Conservation (phyloP, 1,139 yeast species). For the Ashbya aceris region DNA sequence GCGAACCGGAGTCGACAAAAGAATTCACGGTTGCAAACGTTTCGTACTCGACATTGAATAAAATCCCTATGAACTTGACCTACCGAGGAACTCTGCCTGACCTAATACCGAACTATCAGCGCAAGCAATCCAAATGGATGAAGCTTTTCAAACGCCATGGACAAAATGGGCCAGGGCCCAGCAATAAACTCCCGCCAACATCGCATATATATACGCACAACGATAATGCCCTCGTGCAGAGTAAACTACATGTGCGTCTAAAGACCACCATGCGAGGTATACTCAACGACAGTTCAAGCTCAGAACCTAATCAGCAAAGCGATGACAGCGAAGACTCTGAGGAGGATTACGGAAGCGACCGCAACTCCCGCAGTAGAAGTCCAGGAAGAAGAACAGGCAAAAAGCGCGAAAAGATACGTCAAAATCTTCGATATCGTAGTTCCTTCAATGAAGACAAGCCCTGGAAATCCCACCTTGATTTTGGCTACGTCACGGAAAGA, state of each 20-base stretch:
- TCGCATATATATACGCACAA: conserved; percentile 6
- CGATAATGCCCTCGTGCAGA: conserved; percentile 15
- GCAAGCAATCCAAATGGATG: conserved; percentile 8
- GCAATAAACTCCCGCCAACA: neutral
- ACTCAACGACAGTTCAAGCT: conserved; percentile 2
- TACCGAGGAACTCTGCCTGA: conserved; percentile 23
- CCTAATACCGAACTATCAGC: conserved; percentile 20
- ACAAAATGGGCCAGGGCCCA: neutral
- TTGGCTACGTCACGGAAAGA: conserved; percentile 49
- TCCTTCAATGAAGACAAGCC: conserved; percentile 83
- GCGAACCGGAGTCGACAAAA: conserved; percentile 2
- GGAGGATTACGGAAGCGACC: conserved; percentile 4
- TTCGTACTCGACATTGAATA: conserved; percentile 12
- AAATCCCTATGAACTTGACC: conserved; percentile 12
- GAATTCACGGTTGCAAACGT: conserved; percentile 5
- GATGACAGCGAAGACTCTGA: conserved; percentile 7
- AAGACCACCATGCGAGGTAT: conserved; percentile 19
- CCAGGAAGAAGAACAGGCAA: conserved; percentile 4
- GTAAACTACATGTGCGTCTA: conserved; percentile 13
- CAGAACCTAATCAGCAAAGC: conserved; percentile 3
- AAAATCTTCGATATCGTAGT: conserved; percentile 2
- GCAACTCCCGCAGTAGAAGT: neutral
- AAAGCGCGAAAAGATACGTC: conserved; percentile 6
- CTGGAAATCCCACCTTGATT: conserved; percentile 79
- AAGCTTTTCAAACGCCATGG: conserved; percentile 1